Conservation (phyloP, 768 basidiomycete species). For the Stropharia rugosoannulata region DNA sequence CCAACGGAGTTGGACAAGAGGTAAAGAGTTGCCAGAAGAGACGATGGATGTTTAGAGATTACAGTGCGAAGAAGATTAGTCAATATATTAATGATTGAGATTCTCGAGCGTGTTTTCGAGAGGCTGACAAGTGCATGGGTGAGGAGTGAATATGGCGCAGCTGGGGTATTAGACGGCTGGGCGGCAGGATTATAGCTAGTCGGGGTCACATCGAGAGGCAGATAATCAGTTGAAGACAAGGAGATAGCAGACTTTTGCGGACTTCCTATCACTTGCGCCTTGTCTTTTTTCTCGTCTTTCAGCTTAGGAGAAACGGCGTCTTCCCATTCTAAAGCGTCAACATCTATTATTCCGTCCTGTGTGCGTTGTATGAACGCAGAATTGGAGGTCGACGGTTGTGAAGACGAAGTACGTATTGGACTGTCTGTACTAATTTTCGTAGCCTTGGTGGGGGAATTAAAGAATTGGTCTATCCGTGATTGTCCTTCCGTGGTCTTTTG, state of each 20-base stretch:
- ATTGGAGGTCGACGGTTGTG: no score
- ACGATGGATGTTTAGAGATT: constrained; percentile 59
- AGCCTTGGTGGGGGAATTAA: constrained; percentile 16
- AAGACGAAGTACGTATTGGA: constrained; percentile 9
- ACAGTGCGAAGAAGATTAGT: constrained; percentile 77
- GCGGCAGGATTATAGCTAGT: constrained; percentile 37
- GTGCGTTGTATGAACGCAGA: background rate
- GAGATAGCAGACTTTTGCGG: background rate
- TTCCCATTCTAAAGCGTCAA: constrained; percentile 18
- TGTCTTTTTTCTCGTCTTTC: background rate
- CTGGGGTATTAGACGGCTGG: constrained; percentile 41
- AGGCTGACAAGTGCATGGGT: constrained; percentile 60
- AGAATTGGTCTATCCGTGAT: constrained; percentile 26
- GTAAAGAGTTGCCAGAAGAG: constrained; percentile 76
- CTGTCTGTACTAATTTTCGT: constrained; percentile 1
- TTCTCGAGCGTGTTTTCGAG: constrained; percentile 70
- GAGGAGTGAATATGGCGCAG: constrained; percentile 72
- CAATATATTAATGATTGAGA: constrained; percentile 62
- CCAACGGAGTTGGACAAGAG: constrained; percentile 79
- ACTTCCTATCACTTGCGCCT: background rate
- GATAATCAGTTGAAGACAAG: constrained; percentile 12
- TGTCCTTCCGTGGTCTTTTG: constrained; percentile 18
- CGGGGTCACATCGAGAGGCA: constrained; percentile 49
- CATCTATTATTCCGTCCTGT: constrained; percentile 17
- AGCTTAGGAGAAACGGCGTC: background rate